Base-by-base conservation (phyloP, 2,329 filamentous ascomycete species). In the Fusarium sp. region DNA sequence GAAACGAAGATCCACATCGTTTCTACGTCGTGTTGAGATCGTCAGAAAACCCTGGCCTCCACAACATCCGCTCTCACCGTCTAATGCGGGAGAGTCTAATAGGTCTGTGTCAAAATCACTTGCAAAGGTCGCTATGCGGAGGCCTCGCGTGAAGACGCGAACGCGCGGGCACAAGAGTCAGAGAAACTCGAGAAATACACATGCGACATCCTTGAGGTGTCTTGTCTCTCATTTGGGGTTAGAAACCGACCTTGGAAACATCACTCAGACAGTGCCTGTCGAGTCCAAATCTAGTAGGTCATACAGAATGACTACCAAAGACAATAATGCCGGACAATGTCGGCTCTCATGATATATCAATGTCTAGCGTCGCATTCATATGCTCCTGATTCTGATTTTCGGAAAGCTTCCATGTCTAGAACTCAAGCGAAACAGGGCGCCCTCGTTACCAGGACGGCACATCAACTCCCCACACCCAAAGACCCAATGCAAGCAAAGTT, bases 1-100 rank as follows among this genome's bases (percentile, higher is more conserved):
- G 40, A 66, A 46, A 41, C 61, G 37, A 52, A 67, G 49, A 51
- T 58, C 66, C 66, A 69, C 66, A 58, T 48, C 43, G 52, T 41
- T 47, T 67, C 56, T 46, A 23, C 11, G 27, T 60, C 39, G 39
- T 62, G 46, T 52, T 53, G 50, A 58, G 65, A 67, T 60, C 46
- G 53, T 39, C 47, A 40, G 57, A 50, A 45, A 58, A 53, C 43
- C 63, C 46, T 41, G 41, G 53, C 25, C 36, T 68, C 61, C 49
- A 51, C 43, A 37, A 46, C 36, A 48, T 52, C 47, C 56, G 41
- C 49, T 36, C 58, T 69, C 49, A 67, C 66, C 62, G 48, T 69
- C 66, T 52, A 47, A 54, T 59, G 58, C 41, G 46, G 33, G 41
- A 63, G 51, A 37, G 42, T 47, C 18, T 62, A 49, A 20, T 21